phyloP scores from a whole-genome alignment of 441 rosid genomes.

The Bruguiera hainesii region DNA sequence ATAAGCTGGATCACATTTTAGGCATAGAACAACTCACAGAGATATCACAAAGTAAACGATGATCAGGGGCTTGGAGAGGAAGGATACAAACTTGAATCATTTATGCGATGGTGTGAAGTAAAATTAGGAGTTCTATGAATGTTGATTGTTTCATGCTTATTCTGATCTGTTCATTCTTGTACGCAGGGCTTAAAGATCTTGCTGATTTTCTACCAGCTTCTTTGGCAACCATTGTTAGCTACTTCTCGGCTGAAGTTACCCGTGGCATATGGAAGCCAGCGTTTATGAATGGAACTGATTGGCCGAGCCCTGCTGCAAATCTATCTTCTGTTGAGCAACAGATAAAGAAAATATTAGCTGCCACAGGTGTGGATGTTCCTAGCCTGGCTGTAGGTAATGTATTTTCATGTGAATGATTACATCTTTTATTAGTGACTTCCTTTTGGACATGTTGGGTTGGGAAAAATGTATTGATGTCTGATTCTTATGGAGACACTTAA shows the following conservation, averaged over 20 bases:
- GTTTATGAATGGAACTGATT: slow-evolving; percentile 97
- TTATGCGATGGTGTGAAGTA: not conserved
- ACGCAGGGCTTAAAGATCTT: slow-evolving; percentile 87
- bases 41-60: not conserved
- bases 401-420: not conserved
- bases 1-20: not conserved
- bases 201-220: slow-evolving; percentile 97
- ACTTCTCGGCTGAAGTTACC: slow-evolving; percentile 93
- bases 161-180: slow-evolving; percentile 9
- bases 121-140: not conserved
- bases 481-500: not conserved
- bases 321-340: slow-evolving; percentile 79
- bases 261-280: slow-evolving; percentile 98
- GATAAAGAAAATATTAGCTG: slow-evolving; percentile 80
- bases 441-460: not conserved
- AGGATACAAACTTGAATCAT: not conserved
- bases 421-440: too few relatives aligned
- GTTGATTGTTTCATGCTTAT: not conserved
- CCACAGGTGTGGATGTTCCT: slow-evolving; percentile 94
- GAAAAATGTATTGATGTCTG: slow-evolving; percentile 2
- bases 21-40: not conserved
- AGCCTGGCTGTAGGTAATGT: slow-evolving; percentile 70
- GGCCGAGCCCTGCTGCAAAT: slow-evolving; percentile 99
- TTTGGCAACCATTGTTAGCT: slow-evolving; percentile 86
- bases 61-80: not conserved